phyloP scores from a whole-genome alignment of 441 rosid genomes.

The Pelargonium citronellum region DNA sequence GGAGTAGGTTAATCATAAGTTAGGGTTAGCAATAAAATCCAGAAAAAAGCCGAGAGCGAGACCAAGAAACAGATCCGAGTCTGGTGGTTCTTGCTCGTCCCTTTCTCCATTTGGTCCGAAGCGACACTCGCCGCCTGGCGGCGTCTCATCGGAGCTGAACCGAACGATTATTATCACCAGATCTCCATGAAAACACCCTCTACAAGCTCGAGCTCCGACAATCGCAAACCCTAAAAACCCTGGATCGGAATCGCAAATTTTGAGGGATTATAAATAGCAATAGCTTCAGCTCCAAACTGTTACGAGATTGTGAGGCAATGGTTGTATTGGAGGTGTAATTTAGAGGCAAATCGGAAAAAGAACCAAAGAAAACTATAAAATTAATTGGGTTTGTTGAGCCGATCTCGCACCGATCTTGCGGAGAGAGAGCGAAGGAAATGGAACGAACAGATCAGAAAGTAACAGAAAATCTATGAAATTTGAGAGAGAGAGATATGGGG shows the following conservation, averaged over 20 bases:
- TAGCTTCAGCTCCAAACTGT: no score
- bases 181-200: constrained; percentile 19
- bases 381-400: background rate
- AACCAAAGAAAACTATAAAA: background rate
- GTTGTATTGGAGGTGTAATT: background rate
- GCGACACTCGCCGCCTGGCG: constrained; percentile 42
- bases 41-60: constrained; percentile 55
- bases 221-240: no score
- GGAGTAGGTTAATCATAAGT: no score
- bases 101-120: constrained; percentile 65
- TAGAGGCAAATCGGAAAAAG: background rate
- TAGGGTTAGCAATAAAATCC: constrained; percentile 70
- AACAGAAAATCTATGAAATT: background rate
- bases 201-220: background rate
- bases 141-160: constrained; percentile 58
- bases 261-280: no score
- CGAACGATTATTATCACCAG: constrained; percentile 17
- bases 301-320: background rate
- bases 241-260: no score
- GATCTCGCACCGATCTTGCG: constrained; percentile 14
- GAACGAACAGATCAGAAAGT: no score
- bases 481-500: background rate
- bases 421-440: background rate
- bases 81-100: constrained; percentile 49
- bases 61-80: constrained; percentile 58